Evolutionary conservation across 1,139 yeast species (phyloP).

Genomic region (Pneumocystis oryctolagi): DNA sequence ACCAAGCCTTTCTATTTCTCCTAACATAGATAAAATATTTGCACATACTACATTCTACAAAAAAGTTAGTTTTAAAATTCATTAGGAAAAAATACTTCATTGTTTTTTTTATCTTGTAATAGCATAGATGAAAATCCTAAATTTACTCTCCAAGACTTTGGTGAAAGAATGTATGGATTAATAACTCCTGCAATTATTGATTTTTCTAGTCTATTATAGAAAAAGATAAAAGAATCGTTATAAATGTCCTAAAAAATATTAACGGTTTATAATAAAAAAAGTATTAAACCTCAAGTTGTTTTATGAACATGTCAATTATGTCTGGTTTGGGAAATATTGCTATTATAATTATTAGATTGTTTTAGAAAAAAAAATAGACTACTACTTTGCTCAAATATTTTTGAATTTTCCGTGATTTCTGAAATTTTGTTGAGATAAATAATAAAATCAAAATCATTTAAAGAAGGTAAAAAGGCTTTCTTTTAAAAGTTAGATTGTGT

Average conservation of each 20-base stretch:
- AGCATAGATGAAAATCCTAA: constrained; percentile 66
- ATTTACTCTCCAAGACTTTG: constrained; percentile 58
- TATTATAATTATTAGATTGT: constrained; percentile 2
- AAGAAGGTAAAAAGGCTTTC: constrained; percentile 53
- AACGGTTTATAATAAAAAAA: constrained; percentile 41
- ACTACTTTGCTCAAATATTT: constrained; percentile 13
- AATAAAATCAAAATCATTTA: constrained; percentile 70
- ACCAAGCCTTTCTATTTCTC: constrained; percentile 61
- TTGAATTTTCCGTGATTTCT: constrained; percentile 22
- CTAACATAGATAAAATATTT: constrained; percentile 59
- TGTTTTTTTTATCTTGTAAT: constrained; percentile 27
- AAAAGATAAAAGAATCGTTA: constrained; percentile 19
- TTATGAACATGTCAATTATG: constrained; percentile 9
- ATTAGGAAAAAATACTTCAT: constrained; percentile 12
- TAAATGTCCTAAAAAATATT: constrained; percentile 42
- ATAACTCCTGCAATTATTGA: constrained; percentile 61
- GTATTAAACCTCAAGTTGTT: constrained; percentile 25
- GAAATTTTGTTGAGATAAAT: constrained; percentile 34
- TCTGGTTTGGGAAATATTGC: constrained; percentile 7
- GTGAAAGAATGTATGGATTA: constrained; percentile 44
- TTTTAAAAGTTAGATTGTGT: not conserved
- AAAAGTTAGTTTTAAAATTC: not conserved
- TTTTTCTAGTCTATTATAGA: constrained; percentile 21
- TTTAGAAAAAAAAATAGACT: not conserved
- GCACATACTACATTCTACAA: constrained; percentile 32